These are phyloP conservation scores for Solanum dulcamara DNA, from an alignment of 257 asterid genomes.

Conservation along the genomic window DNA sequence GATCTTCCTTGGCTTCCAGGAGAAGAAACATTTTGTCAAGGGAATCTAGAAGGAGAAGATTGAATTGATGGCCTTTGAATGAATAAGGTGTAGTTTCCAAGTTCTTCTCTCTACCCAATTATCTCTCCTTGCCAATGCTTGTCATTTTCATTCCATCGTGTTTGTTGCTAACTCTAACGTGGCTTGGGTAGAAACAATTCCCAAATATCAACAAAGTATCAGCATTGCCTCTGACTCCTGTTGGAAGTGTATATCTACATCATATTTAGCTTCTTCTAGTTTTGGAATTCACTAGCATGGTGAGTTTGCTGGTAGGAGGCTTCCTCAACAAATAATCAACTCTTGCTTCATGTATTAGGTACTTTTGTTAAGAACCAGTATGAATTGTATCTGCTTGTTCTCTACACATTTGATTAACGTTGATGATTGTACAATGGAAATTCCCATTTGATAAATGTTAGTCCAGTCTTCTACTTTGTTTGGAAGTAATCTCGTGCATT, in stretches of 20 bases:
- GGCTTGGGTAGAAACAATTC: neutral
- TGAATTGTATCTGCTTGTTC: neutral
- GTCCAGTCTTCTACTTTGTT: neutral
- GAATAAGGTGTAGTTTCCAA: neutral
- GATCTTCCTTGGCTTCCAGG: conserved; percentile 13
- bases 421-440: neutral
- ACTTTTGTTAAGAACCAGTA: neutral
- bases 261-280: neutral
- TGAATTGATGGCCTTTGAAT: neutral
- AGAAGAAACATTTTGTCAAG: conserved; percentile 13
- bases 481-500: neutral
- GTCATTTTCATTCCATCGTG: neutral
- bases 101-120: neutral
- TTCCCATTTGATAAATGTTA: neutral
- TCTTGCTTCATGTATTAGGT: neutral
- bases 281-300: neutral
- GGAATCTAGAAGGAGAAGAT: conserved; percentile 26
- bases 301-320: neutral
- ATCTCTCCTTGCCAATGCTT: neutral
- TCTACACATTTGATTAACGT: neutral
- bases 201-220: neutral
- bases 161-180: neutral
- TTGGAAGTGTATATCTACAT: neutral
- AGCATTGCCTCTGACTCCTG: neutral
- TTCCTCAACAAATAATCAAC: neutral